These are phyloP conservation scores for Clitopilus passeckerianus DNA, from an alignment of 768 basidiomycete species.

Conservation along the genomic window DNA sequence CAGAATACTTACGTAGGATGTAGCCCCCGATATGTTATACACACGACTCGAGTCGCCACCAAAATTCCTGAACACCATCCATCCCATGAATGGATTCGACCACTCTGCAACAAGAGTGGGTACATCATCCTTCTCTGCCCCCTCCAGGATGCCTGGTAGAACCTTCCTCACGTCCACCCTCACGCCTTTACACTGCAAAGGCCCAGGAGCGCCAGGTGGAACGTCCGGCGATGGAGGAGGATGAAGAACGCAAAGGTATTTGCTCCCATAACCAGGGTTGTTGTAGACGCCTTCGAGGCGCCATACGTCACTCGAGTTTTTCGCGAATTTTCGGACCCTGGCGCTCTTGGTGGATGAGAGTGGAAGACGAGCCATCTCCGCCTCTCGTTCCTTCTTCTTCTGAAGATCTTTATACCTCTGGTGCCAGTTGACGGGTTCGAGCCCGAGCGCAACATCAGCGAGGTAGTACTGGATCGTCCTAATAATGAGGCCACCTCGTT, in stretches of 20 bases:
- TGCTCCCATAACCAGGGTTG: slow-evolving; percentile 8
- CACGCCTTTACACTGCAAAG: not conserved
- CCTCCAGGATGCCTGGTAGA: not conserved
- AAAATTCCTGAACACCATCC: not conserved
- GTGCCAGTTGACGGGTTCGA: slow-evolving; percentile 15
- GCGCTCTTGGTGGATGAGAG: not conserved
- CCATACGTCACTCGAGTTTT: not conserved
- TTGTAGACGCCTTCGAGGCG: slow-evolving; percentile 6
- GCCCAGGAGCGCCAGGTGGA: not conserved
- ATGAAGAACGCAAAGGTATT: slow-evolving; percentile 9
- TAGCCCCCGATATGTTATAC: not conserved
- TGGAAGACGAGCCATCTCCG: not conserved
- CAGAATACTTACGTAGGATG: not conserved
- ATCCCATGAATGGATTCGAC: not conserved
- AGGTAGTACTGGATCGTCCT: slow-evolving; percentile 14
- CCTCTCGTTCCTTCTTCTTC: not conserved
- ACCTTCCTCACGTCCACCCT: not conserved
- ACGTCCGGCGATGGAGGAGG: not conserved
- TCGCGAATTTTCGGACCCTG: not conserved
- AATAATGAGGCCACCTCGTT: slow-evolving; percentile 7
- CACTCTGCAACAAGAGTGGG: not conserved
- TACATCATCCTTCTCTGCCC: not conserved
- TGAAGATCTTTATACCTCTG: slow-evolving; percentile 7
- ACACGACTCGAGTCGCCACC: not conserved
- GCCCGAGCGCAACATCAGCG: slow-evolving; percentile 14